These are phyloP conservation scores for Tuber melanosporum DNA, from an alignment of 495 filamentous ascomycete genomes.

Conservation along the genomic window DNA sequence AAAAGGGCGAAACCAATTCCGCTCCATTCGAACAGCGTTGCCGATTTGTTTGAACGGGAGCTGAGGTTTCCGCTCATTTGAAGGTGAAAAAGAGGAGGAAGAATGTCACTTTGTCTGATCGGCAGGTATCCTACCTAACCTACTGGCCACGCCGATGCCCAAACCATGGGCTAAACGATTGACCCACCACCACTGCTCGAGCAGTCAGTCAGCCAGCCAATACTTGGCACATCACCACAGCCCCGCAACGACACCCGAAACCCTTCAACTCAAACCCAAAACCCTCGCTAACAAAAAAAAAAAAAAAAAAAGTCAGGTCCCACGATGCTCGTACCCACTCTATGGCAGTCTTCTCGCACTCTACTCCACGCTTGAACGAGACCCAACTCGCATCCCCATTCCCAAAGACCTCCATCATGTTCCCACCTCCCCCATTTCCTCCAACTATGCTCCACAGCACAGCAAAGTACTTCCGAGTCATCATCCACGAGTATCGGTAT, in stretches of 20 bases:
- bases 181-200: neutral
- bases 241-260: slow-evolving; percentile 1
- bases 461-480: neutral
- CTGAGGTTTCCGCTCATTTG: neutral
- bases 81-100: neutral
- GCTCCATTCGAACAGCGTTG: neutral
- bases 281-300: neutral
- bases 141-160: neutral
- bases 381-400: slow-evolving; percentile 1
- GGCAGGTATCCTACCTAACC: neutral
- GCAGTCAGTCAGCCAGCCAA: neutral
- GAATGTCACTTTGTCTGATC: neutral
- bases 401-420: neutral
- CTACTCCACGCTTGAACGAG: neutral
- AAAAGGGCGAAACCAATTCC: neutral
- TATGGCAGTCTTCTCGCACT: no score
- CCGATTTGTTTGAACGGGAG: neutral
- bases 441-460: neutral
- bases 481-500: neutral
- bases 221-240: neutral
- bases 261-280: neutral
- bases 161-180: neutral
- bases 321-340: neutral
- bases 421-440: neutral
- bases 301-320: neutral